Percentiles rank a stretch among this genome's conserved stretches.
These are phyloP conservation scores for Coprinellus micaceus DNA, from an alignment of 768 basidiomycete species.

Conservation along the genomic window DNA sequence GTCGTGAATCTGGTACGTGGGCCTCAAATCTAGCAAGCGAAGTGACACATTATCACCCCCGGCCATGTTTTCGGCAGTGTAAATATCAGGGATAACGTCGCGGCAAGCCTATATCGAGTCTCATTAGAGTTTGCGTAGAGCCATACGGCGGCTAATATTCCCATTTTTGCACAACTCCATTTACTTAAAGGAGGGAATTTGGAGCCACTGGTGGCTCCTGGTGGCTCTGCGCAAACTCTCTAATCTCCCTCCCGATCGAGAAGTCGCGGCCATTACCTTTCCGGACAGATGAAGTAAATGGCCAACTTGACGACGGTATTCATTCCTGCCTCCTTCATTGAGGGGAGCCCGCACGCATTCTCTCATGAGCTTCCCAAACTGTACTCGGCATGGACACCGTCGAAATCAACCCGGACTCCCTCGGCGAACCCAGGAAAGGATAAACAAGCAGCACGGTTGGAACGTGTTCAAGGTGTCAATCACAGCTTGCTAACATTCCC, in stretches of 20 bases:
- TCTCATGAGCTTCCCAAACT: too few relatives aligned
- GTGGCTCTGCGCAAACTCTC: too few relatives aligned
- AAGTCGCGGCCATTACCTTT: neutral
- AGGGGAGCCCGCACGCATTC: conserved; percentile 24
- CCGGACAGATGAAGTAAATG: conserved; percentile 47
- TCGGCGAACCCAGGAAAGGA: too few relatives aligned
- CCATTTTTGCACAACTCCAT: too few relatives aligned
- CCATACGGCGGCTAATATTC: too few relatives aligned
- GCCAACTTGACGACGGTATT: conserved; percentile 62
- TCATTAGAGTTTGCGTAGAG: neutral
- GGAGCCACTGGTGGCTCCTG: too few relatives aligned
- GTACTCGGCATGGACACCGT: conserved; percentile 49
- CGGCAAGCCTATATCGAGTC: conserved; percentile 19
- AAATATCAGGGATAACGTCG: conserved; percentile 51
- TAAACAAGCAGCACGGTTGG: too few relatives aligned
- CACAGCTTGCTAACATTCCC: too few relatives aligned
- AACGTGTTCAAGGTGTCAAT: too few relatives aligned
- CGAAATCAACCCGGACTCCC: conserved; percentile 25
- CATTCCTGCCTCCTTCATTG: conserved; percentile 50
- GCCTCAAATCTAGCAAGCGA: neutral
- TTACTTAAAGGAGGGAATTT: too few relatives aligned
- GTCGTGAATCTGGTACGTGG: conserved; percentile 46
- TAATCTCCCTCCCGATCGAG: too few relatives aligned
- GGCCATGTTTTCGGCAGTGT: conserved; percentile 55
- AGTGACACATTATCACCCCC: neutral